Conservation (phyloP, 192 early-diverging fungal genomes). For the Podila epigama region DNA sequence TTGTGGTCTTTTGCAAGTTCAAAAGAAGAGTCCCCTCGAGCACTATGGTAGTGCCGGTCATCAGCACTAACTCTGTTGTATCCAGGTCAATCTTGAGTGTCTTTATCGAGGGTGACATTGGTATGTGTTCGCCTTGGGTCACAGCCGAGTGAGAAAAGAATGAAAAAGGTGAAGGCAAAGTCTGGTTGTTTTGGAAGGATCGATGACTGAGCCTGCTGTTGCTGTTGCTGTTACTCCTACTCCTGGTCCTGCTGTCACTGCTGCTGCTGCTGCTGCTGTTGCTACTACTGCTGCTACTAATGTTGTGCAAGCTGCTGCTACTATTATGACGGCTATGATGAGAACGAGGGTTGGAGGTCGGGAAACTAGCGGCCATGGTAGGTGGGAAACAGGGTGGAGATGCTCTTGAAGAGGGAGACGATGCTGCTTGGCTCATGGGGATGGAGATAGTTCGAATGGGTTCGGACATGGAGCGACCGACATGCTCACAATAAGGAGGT, state of each 20-base stretch:
- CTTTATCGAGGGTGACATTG: constrained; percentile 15
- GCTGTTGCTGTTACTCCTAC: too few species aligned
- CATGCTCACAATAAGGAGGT: not conserved
- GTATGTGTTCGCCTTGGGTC: not conserved
- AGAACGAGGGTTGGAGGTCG: constrained; percentile 4
- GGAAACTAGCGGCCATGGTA: not conserved
- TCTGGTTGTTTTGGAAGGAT: constrained; percentile 3
- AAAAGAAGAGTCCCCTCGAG: constrained; percentile 21
- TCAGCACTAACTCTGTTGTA: constrained; percentile 24
- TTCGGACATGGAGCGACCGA: not conserved
- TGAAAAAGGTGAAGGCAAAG: constrained; percentile 8
- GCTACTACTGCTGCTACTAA: too few species aligned
- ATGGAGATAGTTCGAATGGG: not conserved
- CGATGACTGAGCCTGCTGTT: too few species aligned
- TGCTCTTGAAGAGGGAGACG: not conserved
- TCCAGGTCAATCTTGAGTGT: constrained; percentile 31
- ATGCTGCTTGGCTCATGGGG: not conserved
- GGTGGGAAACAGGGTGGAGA: not conserved
- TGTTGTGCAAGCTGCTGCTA: too few species aligned
- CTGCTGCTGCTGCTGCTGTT: too few species aligned
- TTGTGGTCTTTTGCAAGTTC: constrained; percentile 28
- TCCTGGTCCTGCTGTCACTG: too few species aligned
- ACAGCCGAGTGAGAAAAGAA: constrained; percentile 2
- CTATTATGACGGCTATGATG: not conserved
- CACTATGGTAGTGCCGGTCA: constrained; percentile 1